Base-by-base conservation (phyloP, 2,329 filamentous ascomycete species). In the Byssochlamys sp. region DNA sequence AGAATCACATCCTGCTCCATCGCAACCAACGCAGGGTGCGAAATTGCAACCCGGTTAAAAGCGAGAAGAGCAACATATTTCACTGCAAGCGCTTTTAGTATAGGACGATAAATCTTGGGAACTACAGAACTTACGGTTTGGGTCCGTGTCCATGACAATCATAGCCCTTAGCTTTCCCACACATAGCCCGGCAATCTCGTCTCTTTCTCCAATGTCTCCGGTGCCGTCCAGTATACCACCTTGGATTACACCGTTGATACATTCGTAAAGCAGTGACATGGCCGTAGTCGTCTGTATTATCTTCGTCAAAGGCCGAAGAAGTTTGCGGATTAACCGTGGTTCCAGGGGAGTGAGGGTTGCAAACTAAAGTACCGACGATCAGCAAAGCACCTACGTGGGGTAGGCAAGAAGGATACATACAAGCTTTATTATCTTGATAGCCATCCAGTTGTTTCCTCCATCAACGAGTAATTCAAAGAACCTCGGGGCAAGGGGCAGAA, bases 361-460 rank as follows among this genome's bases (percentile, higher is more conserved):
- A 80, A 99, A 99, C 88, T 95, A 67, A 1, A 19, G 12, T n/a
- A 31, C 29, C 12, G 31, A 27, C 54, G 54, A 70, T 75, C 61
- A 71, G 63, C 28, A 35, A 45, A 52, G 19, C 28, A 31, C n/a
- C 25, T 10, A 35, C 19, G 14, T 6, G 1, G 1, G 6, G 25
- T 19, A 31, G 49, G 31, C 2, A 51, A 26, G 31, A n/a, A 33
- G 9, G 25, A 29, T 39, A 76, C 83, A 64, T 72, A 92, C 90
- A 61, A 99, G 81, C 75, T 99, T 99, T 72, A 99, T 97, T 61
- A 99, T 84, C 72, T 99, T 99, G 71, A 99, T 99, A 59, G 91
- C 91, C 92, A 99, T 97, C 94, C 94, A 99, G 73, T 99, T 99
- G 74, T 99, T 97, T 39, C 88, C 88, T 57, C 91, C 87, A 60